Conservation (phyloP, 2,329 filamentous ascomycete species). For the Pezicula radicicola region DNA sequence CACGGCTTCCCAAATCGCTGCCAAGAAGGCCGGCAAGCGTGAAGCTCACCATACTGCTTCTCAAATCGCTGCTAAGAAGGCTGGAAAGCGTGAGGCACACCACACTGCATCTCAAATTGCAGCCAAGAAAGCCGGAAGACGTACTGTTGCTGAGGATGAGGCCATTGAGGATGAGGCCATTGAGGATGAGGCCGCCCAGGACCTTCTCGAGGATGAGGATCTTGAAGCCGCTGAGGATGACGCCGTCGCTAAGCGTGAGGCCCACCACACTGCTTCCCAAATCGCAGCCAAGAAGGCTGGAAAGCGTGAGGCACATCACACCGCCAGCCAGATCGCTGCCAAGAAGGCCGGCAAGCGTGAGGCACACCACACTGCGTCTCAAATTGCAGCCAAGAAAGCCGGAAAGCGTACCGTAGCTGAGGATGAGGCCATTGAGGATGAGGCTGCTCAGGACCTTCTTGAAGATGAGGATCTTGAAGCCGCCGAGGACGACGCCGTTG, state of each 20-base stretch:
- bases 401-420: no score
- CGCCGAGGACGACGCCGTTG: constrained; percentile 4
- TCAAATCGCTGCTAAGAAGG: constrained; percentile 7
- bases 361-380: constrained; percentile 2
- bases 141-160: neutral
- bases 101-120: constrained; percentile 10
- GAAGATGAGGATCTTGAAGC: no score
- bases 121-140: constrained; percentile 11
- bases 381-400: constrained; percentile 5
- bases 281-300: constrained; percentile 8
- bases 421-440: no score
- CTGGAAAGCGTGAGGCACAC: constrained; percentile 9
- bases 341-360: constrained; percentile 13
- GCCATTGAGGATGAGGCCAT: no score
- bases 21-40: constrained; percentile 1
- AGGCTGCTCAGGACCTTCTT: no score
- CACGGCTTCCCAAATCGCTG: constrained; percentile 9
- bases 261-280: constrained; percentile 10
- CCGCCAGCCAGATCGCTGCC: constrained; percentile 6
- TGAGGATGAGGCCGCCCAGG: neutral
- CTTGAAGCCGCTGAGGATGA: neutral
- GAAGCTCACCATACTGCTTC: constrained; percentile 9
- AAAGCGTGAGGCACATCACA: constrained; percentile 11
- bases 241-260: neutral
- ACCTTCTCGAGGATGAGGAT: constrained; percentile 6